Base-by-base conservation (phyloP, 176 grass and related monocot species). In the Pontederia crassipes region DNA sequence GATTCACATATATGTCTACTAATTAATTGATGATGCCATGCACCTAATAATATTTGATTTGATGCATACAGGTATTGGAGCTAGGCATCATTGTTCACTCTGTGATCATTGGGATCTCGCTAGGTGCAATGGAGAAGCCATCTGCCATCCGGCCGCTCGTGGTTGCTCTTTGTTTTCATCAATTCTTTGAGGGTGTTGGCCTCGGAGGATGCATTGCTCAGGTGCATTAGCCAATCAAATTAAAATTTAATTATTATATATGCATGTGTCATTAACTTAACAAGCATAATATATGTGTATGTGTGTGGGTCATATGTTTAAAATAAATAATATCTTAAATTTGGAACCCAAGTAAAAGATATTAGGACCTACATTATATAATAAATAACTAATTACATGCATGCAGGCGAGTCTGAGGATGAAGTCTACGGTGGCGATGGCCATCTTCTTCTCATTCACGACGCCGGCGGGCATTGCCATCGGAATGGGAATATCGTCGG, bases 101-200 rank as follows among this genome's bases (percentile, higher is more conserved):
- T 1, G 85, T 94, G 75, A 85, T 94, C 52, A 88, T 94, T 35
- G 89, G 84, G 53, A 84, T 94, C 64, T 94, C 89, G 0, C 57
- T 94, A 0, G 89, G 84, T 10, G 72, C 81, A 0, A 82, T 84
- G 0, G 46, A 94, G 1, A 55, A 56, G 0, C 81, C 84, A 0
- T 45, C 70, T 14, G 82, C 89, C 2, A 85, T 94, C 51, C 77
- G 59, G 13, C 89, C 89, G 1, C 52, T 94, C 0, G 69, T 94
- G 4, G 78, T 65, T 11, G 89, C 89, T n/a, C 14, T 88, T 0
- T 81, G 71, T 52, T 95, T 95, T 64, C 89, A 88, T 48, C 89
- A 88, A 6, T 85, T 88, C 78, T 95, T 95, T 11, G 89, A 95
- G 49, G 89, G 89, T 17, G 83, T 85, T 70, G 89, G 89, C 4